Conservation (phyloP, 2,329 filamentous ascomycete species). For the Trichoderma pleuroti region DNA sequence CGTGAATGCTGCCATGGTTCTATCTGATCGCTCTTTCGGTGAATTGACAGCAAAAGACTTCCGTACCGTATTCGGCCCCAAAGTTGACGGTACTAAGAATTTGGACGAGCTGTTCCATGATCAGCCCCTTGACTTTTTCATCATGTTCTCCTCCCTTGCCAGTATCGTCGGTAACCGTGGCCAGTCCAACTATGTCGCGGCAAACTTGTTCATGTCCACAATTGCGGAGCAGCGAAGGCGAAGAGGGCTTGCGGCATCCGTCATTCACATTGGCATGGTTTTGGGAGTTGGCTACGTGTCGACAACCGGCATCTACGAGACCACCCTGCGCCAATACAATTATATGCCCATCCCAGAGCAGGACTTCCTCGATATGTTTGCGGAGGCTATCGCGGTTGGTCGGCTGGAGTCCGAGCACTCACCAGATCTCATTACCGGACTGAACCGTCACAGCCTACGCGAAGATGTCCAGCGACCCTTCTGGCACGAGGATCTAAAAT, state of each 20-base stretch:
- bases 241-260: slow-evolving; percentile 36
- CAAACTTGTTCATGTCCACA: slow-evolving; percentile 40
- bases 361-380: slow-evolving; percentile 22
- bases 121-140: slow-evolving; percentile 34
- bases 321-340: slow-evolving; percentile 21
- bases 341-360: slow-evolving; percentile 28
- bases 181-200: slow-evolving; percentile 45
- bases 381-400: slow-evolving; percentile 13
- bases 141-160: slow-evolving; percentile 32
- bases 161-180: slow-evolving; percentile 29
- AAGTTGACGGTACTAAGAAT: slow-evolving; percentile 35
- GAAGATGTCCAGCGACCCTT: not conserved
- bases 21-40: slow-evolving; percentile 31
- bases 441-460: not conserved
- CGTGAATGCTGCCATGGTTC: slow-evolving; percentile 37
- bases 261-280: slow-evolving; percentile 39
- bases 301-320: slow-evolving; percentile 15
- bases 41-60: slow-evolving; percentile 32
- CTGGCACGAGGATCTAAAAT: not conserved
- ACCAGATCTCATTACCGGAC: not conserved
- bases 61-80: slow-evolving; percentile 32
- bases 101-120: slow-evolving; percentile 33
- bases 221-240: slow-evolving; percentile 35
- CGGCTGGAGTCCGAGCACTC: not conserved
- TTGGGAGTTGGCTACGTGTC: slow-evolving; percentile 42